Conservation (phyloP, 2,329 filamentous ascomycete genomes). For the Cylindrodendrum hubeiense region DNA sequence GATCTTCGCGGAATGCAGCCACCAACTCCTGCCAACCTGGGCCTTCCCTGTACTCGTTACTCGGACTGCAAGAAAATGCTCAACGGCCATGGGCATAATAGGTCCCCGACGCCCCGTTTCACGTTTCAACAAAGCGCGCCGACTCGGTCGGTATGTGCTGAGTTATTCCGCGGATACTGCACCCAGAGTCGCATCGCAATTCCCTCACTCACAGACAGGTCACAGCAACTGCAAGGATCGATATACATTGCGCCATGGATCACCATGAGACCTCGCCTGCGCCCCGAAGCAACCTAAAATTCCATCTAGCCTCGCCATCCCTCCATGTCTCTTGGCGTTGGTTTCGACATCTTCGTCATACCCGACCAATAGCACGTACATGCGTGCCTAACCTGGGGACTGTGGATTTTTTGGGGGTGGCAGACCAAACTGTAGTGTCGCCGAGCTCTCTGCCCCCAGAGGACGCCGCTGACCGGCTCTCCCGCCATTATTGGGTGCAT, state of each 20-base stretch:
- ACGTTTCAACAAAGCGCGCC: constrained; percentile 13
- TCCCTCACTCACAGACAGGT: constrained; percentile 18
- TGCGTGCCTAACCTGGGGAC: neutral
- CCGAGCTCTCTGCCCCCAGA: neutral
- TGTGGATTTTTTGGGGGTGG: neutral
- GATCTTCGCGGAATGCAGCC: neutral
- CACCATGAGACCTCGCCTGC: constrained; percentile 9
- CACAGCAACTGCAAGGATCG: constrained; percentile 4
- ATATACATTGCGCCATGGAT: constrained; percentile 10
- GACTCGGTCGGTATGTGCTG: no score
- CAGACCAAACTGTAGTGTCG: neutral
- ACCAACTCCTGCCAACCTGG: neutral
- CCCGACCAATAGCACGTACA: constrained; percentile 14
- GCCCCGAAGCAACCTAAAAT: neutral
- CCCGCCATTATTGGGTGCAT: neutral
- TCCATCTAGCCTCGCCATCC: neutral
- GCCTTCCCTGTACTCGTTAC: neutral
- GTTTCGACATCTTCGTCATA: constrained; percentile 9
- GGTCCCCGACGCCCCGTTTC: neutral
- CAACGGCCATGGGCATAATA: neutral
- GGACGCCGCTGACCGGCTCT: neutral
- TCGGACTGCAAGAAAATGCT: neutral
- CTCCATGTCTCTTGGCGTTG: neutral
- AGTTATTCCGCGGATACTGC: no score
- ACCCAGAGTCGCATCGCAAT: no score